Base-by-base conservation (phyloP, 2,329 filamentous ascomycete species). In the Mariannaea sp. region DNA sequence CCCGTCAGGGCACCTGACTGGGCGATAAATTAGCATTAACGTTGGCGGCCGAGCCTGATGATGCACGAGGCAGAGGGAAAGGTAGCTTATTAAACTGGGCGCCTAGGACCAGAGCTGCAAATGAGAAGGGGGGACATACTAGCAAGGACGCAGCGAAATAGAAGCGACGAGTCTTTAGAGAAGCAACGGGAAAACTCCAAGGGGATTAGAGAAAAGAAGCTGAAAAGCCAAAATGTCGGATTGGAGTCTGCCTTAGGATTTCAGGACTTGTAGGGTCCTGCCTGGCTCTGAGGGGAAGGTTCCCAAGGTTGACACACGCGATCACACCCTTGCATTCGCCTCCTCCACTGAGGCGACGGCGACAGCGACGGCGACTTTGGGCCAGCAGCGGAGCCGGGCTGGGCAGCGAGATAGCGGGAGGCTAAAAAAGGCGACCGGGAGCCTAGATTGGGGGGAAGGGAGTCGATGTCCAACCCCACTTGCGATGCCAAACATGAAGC, bases 11-110 rank as follows among this genome's bases (percentile, higher is more conserved):
- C 49, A 49, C 45, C 56, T 66, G 51, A 49, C 19, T 48, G 50
- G 57, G 60, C 58, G 64, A 64, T n/a, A n/a, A n/a, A n/a, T 66
- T 57, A 66, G 63, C 46, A 54, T n/a, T n/a, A n/a, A n/a, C 59
- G 54, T 53, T 54, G 60, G 27, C 13, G 58, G 63, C 43, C 46
- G 40, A 56, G 51, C 52, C 47, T 41, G 39, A 57, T 58, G 58
- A 58, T 65, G 63, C 61, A 65, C 59, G 54, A 59, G 22, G 22
- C n/a, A n/a, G n/a, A n/a, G n/a, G n/a, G n/a, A n/a, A n/a, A 43
- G 40, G 44, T 44, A 54, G 41, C 14, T 9, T 4, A 22, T 10
- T 7, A 20, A 17, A 13, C 47, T 27, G 39, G 47, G 39, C 29
- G 17, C 38, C 38, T 32, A 55, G 53, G 43, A 47, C 33, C 22